Evolutionary conservation across 1,139 yeast genomes (phyloP), one percentile per base, ranked within the genome.

Genomic region (Kodamaea ohmeri): DNA sequence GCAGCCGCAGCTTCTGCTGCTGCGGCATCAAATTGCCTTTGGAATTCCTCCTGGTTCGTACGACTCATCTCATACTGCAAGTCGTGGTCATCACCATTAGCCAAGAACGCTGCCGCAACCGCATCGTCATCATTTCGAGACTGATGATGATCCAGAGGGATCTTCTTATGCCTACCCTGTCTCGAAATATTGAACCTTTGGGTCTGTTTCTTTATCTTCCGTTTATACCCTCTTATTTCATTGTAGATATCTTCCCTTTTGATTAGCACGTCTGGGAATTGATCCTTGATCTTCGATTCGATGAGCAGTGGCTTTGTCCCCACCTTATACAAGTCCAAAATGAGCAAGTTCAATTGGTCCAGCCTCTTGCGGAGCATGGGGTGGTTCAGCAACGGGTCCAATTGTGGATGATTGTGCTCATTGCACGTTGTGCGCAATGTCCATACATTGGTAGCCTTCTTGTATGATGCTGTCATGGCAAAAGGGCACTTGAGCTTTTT

Each of bases 271-370:
- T 74, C 80, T 22, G 78, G 80, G 52, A 67, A 76, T 46, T 73
- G 73, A 39, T 73, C 75, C 47, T 66, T 69, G 43, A 76, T 70
- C 48, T 74, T 76, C 28, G 70, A 63, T 51, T 76, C 80, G 46
- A 76, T 76, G 47, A 69, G 75, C 13, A 73, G 65, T n/a, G 82
- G 82, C 52, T 76, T 76, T 35, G 79, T 76, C 29, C 81, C 82
- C 28, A 71, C 66, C 46, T 71, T 71, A 53, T 76, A 75, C 46
- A 76, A 62, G 47, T 73, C 79, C 49, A 73, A 65, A 45, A 76
- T 76, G 41, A 76, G 63, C 46, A 69, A 58, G 52, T 76, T 76
- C 48, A 76, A 70, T 53, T 75, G 78, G 48, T 71, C 76, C 14
- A 74, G 65, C 34, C 80, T 58, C 53, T 76, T 76, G 46, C 80